Evolutionary conservation across 495 filamentous ascomycete genomes (phyloP).

Genomic region (Lophiostoma macrostomum): DNA sequence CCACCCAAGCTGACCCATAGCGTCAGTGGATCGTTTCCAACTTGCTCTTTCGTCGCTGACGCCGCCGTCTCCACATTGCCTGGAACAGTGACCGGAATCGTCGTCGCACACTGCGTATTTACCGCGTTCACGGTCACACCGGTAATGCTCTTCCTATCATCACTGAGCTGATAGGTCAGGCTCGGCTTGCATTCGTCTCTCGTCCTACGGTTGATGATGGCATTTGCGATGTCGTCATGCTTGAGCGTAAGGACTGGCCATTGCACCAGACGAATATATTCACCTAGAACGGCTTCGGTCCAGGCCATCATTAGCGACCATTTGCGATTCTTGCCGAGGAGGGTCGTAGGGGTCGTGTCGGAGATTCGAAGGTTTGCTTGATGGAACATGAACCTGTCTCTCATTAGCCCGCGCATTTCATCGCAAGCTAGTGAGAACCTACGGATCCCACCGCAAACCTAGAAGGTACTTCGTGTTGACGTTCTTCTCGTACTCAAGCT

Average conservation of each 20-base stretch:
- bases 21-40: slow-evolving; percentile 58
- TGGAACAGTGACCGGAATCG: slow-evolving; percentile 59
- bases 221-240: slow-evolving; percentile 54
- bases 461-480: slow-evolving; percentile 56
- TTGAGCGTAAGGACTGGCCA: slow-evolving; percentile 58
- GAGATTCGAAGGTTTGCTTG: slow-evolving; percentile 58
- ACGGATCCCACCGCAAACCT: slow-evolving; percentile 49
- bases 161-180: slow-evolving; percentile 47
- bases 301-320: slow-evolving; percentile 59
- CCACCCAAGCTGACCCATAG: slow-evolving; percentile 57
- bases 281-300: slow-evolving; percentile 57
- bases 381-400: slow-evolving; percentile 47
- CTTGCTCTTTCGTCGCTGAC: slow-evolving; percentile 51
- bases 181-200: slow-evolving; percentile 55
- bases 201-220: slow-evolving; percentile 50
- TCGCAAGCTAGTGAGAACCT: slow-evolving; percentile 11
- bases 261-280: slow-evolving; percentile 53
- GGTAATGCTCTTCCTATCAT: slow-evolving; percentile 46
- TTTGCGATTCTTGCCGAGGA: slow-evolving; percentile 49
- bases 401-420: slow-evolving; percentile 43
- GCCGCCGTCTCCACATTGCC: slow-evolving; percentile 38
- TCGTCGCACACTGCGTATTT: slow-evolving; percentile 49
- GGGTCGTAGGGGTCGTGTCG: slow-evolving; percentile 45
- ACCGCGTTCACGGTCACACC: slow-evolving; percentile 52
- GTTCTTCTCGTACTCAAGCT: slow-evolving; percentile 49